Evolutionary conservation across 2,329 filamentous ascomycete genomes (phyloP), one percentile per base, ranked within the genome.

Genomic region (Aspergillus sp.): DNA sequence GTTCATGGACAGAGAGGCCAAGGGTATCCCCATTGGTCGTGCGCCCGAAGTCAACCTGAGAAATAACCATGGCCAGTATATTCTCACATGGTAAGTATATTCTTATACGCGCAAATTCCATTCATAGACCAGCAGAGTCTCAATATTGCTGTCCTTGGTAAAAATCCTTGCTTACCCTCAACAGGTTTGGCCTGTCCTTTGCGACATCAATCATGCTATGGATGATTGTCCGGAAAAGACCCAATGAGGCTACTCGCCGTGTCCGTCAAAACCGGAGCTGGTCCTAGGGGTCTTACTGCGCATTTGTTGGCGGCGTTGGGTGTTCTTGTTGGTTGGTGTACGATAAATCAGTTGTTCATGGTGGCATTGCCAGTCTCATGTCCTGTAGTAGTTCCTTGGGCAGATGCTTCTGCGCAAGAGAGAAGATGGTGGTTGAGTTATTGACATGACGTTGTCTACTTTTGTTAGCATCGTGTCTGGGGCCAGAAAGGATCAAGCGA

Each of bases 61-160:
- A 65, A 98, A 98, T 65, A 97, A 95, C 69, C 93, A 98, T 69
- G 83, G 88, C 51, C 93, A 97, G 74, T 98, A 98, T 69, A 98
- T 98, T 56, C 93, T 96, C 67, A 98, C 93, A 54, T 98, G 93
- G 93, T 97, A 81, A 61, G 83, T 69, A 29, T 32, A 30, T 32
- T n/a, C n/a, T n/a, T n/a, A n/a, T n/a, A n/a, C n/a, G n/a, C n/a
- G n/a, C n/a, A n/a, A n/a, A n/a, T n/a, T 33, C 32, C 34, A 12
- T 13, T 30, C 7, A 33, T n/a, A 30, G 19, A 11, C 12, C 33
- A n/a, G n/a, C n/a, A 32, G 4, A 32, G 31, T 8, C 8, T 32
- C 8, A n/a, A 8, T 13, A 5, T 9, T 13, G 12, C 8, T 28
- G 33, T 30, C 26, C 7, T 11, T 33, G 7, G 13, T 19, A 19